phyloP scores from a whole-genome alignment of 2,329 filamentous ascomycete species.

The Fusarium globosum region DNA sequence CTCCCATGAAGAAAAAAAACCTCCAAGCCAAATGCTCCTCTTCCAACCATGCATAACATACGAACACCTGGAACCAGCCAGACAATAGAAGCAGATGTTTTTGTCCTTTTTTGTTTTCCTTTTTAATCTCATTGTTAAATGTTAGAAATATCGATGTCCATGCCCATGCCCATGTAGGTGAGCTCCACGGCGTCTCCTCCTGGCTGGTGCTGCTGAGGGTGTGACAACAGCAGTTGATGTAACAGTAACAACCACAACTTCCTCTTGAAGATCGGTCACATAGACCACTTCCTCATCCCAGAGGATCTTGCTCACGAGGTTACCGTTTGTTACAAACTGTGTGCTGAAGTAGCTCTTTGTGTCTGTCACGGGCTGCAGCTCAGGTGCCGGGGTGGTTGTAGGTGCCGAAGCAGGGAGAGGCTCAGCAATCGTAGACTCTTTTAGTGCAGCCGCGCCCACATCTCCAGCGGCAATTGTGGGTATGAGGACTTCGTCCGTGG shows the following conservation, averaged over 20 bases:
- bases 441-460: slow-evolving; percentile 15
- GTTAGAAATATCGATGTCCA: slow-evolving; percentile 43
- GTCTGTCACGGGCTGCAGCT: slow-evolving; percentile 41
- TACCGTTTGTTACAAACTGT: slow-evolving; percentile 62
- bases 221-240: slow-evolving; percentile 45
- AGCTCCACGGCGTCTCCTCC: slow-evolving; percentile 45
- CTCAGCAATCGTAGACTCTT: slow-evolving; percentile 20
- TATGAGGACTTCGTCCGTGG: slow-evolving; percentile 14
- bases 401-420: background rate
- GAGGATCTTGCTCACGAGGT: slow-evolving; percentile 65
- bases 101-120: slow-evolving; percentile 18
- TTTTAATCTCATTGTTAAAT: slow-evolving; percentile 23
- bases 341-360: slow-evolving; percentile 59
- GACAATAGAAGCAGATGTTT: slow-evolving; percentile 41
- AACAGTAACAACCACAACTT: slow-evolving; percentile 55
- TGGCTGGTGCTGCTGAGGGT: slow-evolving; percentile 22
- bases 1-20: slow-evolving; percentile 50
- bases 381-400: slow-evolving; percentile 45
- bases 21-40: slow-evolving; percentile 50
- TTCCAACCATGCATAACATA: slow-evolving; percentile 50
- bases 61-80: slow-evolving; percentile 52
- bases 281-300: slow-evolving; percentile 67
- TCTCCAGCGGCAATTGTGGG: slow-evolving; percentile 17
- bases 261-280: slow-evolving; percentile 58
- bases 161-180: slow-evolving; percentile 55